Evolutionary conservation across 768 basidiomycete species (phyloP), one percentile per base, ranked within the genome.

Genomic region (Lentinula aciculospora): DNA sequence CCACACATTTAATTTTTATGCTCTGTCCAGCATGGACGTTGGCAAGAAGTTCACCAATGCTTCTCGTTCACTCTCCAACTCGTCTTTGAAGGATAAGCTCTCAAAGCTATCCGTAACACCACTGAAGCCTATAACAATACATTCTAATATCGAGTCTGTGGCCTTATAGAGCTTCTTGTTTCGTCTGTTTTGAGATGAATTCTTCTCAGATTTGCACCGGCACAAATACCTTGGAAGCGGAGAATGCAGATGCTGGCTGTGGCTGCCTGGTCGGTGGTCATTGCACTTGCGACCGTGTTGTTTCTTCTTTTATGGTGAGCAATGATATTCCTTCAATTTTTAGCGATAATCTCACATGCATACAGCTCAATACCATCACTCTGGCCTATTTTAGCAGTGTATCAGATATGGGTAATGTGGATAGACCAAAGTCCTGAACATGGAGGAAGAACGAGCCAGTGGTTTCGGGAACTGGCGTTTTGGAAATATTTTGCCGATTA

Each of bases 401-500:
- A 99, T 71, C 66, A 86, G 61, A 66, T 89, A 28, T 99, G 94
- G 94, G 77, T 86, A 13, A 68, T 73, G 15, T 86, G 77, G 69
- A 76, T 92, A 58, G 97, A 98, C 70, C 74, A 76, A 15, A 86
- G 86, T 48, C 91, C 93, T 0, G 86, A 89, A 60, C 66, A 76
- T 48, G 80, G 97, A 56, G 82, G 92, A 58, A 68, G 93, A 32
- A 76, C 85, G 29, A 88, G 81, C 61, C 76, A 76, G 23, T 94
- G 89, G 91, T 82, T 92, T 60, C 81, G 94, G 28, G 79, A 80
- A 7, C 65, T 77, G 61, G 72, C 76, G 44, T 80, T 92, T 62
- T 98, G 94, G 93, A 82, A 75, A 66, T 93, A 94, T 66, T 98
- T 96, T 74, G 92, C 94, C 21, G 89, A 91, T 60, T 90, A 93